phyloP scores from a whole-genome alignment of 1,284 basidiomycete species.

The Anthracocystis panici-leucophaei region DNA sequence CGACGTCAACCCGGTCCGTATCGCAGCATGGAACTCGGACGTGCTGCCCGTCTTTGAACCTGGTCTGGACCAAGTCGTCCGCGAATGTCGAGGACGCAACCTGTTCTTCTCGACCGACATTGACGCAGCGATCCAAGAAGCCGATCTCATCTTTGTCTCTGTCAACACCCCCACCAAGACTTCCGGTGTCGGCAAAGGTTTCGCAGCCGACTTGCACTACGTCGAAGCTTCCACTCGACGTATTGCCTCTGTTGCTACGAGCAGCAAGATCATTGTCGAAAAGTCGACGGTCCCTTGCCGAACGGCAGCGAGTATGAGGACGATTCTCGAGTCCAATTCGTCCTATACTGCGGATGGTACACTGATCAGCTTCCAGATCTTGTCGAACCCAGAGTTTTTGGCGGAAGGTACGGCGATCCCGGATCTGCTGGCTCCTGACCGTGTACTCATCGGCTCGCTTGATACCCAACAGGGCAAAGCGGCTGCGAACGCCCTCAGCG shows the following conservation, averaged over 20 bases:
- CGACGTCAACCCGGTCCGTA: constrained; percentile 92
- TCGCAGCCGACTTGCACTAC: constrained; percentile 85
- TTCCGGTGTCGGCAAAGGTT: constrained; percentile 94
- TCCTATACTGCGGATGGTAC: constrained; percentile 73
- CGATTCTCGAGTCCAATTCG: constrained; percentile 97
- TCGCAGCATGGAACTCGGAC: constrained; percentile 92
- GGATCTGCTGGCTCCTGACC: constrained; percentile 89
- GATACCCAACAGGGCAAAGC: constrained; percentile 84
- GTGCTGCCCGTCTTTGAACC: constrained; percentile 93
- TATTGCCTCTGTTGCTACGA: constrained; percentile 89
- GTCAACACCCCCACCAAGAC: constrained; percentile 99
- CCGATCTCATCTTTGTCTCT: constrained; percentile 80
- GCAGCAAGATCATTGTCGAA: constrained; percentile 98
- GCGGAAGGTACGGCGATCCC: constrained; percentile 95
- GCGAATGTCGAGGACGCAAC: constrained; percentile 87
- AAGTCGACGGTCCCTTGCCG: constrained; percentile 99
- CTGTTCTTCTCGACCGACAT: constrained; percentile 97
- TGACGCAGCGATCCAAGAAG: constrained; percentile 90
- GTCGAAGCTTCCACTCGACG: constrained; percentile 90
- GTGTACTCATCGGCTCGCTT: constrained; percentile 95
- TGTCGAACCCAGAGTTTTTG: constrained; percentile 99
- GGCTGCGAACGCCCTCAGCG: constrained; percentile 81
- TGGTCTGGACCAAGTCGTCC: constrained; percentile 92
- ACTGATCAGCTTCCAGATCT: constrained; percentile 92
- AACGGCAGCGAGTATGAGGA: constrained; percentile 98